phyloP scores from a whole-genome alignment of 148 eudicot species.

The Camellia lanceoleosa region DNA sequence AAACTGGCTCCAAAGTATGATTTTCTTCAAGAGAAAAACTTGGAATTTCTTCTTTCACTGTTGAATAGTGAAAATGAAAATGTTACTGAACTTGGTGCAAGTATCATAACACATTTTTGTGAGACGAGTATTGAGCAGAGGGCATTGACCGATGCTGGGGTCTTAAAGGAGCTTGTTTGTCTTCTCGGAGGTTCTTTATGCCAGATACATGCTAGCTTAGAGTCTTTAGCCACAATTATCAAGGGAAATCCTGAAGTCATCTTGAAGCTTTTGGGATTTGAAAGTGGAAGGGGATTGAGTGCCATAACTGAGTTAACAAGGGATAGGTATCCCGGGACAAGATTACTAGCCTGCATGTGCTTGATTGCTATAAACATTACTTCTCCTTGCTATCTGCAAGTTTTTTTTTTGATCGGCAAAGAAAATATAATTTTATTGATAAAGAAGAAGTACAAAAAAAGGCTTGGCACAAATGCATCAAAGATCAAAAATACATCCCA shows the following conservation, averaged over 20 bases:
- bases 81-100: constrained; percentile 89
- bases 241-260: constrained; percentile 59
- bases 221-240: constrained; percentile 67
- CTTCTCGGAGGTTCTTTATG: constrained; percentile 76
- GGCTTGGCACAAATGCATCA: too few species aligned
- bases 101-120: constrained; percentile 87
- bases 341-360: constrained; percentile 78
- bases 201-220: constrained; percentile 92
- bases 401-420: too few species aligned
- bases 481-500: too few species aligned
- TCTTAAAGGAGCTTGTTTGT: constrained; percentile 56
- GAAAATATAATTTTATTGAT: too few species aligned
- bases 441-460: too few species aligned
- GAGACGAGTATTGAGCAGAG: constrained; percentile 64
- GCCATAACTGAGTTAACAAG: constrained; percentile 58
- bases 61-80: constrained; percentile 80
- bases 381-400: constrained; percentile 53
- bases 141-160: constrained; percentile 73
- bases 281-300: constrained; percentile 59
- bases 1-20: constrained; percentile 86
- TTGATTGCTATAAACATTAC: constrained; percentile 71
- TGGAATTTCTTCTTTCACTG: constrained; percentile 67
- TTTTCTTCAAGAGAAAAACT: constrained; percentile 55
- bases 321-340: constrained; percentile 72
- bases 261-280: constrained; percentile 59